Evolutionary conservation across 176 grass and related monocot species (phyloP), one percentile per base, ranked within the genome.

Genomic region (Elymus sibiricus): DNA sequence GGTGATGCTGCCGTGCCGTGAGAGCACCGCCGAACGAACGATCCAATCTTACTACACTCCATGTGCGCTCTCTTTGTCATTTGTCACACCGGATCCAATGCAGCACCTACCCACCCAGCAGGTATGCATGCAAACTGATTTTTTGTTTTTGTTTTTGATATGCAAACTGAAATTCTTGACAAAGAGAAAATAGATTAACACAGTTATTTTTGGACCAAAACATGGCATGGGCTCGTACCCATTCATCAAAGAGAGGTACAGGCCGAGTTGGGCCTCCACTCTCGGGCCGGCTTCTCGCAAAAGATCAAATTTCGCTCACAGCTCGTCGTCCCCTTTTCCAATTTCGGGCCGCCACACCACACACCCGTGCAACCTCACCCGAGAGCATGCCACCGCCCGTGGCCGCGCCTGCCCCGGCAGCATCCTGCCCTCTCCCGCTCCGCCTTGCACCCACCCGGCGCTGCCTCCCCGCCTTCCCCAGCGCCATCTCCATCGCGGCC

Each of bases 331-430:
- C 12, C 0, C 17, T 19, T 13, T n/a, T 72, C 70, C 38, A 44
- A n/a, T 44, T 3, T 26, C n/a, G n/a, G 35, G 11, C n/a, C 12
- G 12, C 38, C 70, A 5, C 53, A 22, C 53, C 53, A 25, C 37
- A 6, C 25, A 49, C 43, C 72, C 25, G 32, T 39, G 53, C 19
- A 34, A 79, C 12, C 59, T 37, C 7, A 60, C 13, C 79, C 25
- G 9, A 15, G n/a, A n/a, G 26, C 77, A 89, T 89, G 88, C 21
- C 46, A 34, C 64, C 37, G 60, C 39, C 76, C 13, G 29, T 27
- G 49, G 82, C 43, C 2, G 53, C 77, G 31, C 56, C 65, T 19
- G 11, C 79, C 27, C 25, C 66, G 35, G 35, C 76, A 0, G 35
- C 76, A 0, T 4, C 49, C 16, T 62, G n/a, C 9, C 59, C 77